phyloP scores from a whole-genome alignment of 2,329 filamentous ascomycete genomes.

The Neocatenulostroma microsporum region DNA sequence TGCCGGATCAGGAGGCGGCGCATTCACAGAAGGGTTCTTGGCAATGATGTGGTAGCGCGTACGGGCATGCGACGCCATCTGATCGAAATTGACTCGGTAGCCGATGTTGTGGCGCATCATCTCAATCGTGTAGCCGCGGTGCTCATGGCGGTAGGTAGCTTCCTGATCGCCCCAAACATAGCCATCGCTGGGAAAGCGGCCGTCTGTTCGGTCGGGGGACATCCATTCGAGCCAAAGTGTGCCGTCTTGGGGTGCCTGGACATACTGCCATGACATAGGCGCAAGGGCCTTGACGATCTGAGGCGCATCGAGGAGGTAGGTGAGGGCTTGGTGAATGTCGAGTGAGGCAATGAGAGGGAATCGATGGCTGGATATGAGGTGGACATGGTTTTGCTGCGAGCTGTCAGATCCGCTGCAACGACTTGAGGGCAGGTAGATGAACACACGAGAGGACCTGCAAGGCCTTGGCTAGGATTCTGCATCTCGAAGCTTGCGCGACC shows the following conservation, averaged over 20 bases:
- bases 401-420: constrained; percentile 7
- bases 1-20: constrained; percentile 65
- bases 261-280: constrained; percentile 88
- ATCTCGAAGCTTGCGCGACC: no score
- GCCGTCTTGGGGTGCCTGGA: constrained; percentile 74
- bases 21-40: constrained; percentile 62
- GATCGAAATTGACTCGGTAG: constrained; percentile 61
- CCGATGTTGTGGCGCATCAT: constrained; percentile 77
- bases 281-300: constrained; percentile 77
- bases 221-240: constrained; percentile 85
- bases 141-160: constrained; percentile 65
- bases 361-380: constrained; percentile 75
- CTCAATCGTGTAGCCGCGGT: constrained; percentile 70
- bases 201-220: constrained; percentile 60
- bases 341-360: constrained; percentile 68
- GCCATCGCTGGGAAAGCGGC: constrained; percentile 80
- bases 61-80: constrained; percentile 66
- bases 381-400: constrained; percentile 76
- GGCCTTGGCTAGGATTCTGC: constrained; percentile 43
- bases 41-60: constrained; percentile 77
- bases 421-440: neutral
- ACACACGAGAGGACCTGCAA: constrained; percentile 38
- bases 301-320: constrained; percentile 75
- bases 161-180: constrained; percentile 85
- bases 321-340: constrained; percentile 67